Conservation (phyloP, 1,139 yeast species). For the Hemisphaericaspora lyxosophila region DNA sequence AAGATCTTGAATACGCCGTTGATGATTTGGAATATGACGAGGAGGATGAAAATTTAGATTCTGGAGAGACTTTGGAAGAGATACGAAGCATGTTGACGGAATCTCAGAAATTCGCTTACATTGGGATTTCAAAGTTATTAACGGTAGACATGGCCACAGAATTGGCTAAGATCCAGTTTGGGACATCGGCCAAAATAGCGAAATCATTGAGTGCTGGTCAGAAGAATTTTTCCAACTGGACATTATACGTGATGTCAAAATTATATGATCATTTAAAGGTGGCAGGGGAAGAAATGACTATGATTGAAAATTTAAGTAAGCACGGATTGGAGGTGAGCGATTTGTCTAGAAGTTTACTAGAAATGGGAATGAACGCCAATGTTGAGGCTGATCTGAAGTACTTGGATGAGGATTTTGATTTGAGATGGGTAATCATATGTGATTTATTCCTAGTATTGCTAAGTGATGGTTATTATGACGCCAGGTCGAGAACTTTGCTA, state of each 20-base stretch:
- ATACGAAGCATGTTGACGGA: constrained; percentile 83
- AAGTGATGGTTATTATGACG: constrained; percentile 84
- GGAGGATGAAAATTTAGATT: constrained; percentile 44
- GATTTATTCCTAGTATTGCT: constrained; percentile 79
- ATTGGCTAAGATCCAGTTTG: constrained; percentile 59
- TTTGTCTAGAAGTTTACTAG: constrained; percentile 57
- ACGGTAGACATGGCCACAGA: constrained; percentile 81
- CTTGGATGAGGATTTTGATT: constrained; percentile 48
- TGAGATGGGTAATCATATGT: constrained; percentile 91
- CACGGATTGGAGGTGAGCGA: constrained; percentile 83
- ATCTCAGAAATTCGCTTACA: constrained; percentile 86
- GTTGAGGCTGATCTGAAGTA: constrained; percentile 10
- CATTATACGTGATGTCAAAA: constrained; percentile 66
- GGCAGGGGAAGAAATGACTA: constrained; percentile 67
- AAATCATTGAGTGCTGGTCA: constrained; percentile 68
- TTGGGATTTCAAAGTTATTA: constrained; percentile 76
- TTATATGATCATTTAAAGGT: constrained; percentile 82
- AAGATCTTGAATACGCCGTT: constrained; percentile 24
- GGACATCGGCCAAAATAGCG: constrained; percentile 53
- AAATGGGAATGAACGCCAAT: constrained; percentile 40
- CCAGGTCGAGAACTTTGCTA: constrained; percentile 79
- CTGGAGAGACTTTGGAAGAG: constrained; percentile 66
- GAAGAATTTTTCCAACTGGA: constrained; percentile 84
- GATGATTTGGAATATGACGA: constrained; percentile 29
- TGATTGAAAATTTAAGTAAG: constrained; percentile 83